Evolutionary conservation across 208 protist species (phyloP).

Genomic region (Crithidia acanthocephali): DNA sequence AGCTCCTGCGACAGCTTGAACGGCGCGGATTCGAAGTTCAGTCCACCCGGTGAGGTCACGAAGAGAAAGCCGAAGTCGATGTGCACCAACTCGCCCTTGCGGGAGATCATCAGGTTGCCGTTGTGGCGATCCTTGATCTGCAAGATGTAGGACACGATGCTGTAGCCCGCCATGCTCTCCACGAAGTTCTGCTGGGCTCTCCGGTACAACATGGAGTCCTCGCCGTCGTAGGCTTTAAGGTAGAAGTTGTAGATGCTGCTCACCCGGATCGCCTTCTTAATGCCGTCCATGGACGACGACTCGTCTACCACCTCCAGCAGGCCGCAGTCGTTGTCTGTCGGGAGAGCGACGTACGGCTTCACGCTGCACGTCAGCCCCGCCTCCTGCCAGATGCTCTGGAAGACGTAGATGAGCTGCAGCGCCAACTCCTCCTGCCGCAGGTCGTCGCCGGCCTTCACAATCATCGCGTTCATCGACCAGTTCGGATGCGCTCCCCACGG

Average conservation of each 20-base stretch:
- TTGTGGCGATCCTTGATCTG: conserved; percentile 97
- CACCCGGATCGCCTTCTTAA: conserved; percentile 86
- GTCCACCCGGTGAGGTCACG: conserved; percentile 94
- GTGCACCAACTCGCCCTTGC: conserved; percentile 94
- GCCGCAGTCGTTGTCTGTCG: conserved; percentile 79
- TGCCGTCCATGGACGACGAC: conserved; percentile 88
- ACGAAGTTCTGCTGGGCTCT: conserved; percentile 93
- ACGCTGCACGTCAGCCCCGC: conserved; percentile 81
- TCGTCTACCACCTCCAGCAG: conserved; percentile 91
- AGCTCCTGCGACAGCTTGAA: conserved; percentile 95
- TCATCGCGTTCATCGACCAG: conserved; percentile 85
- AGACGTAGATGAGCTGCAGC: conserved; percentile 89
- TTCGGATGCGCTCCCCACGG: conserved; percentile 83
- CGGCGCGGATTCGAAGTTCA: conserved; percentile 95
- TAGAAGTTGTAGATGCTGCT: conserved; percentile 84
- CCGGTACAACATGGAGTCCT: conserved; percentile 55
- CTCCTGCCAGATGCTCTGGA: conserved; percentile 87
- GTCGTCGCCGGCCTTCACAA: conserved; percentile 94
- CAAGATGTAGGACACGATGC: conserved; percentile 94
- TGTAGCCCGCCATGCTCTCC: conserved; percentile 95
- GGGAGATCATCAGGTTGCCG: conserved; percentile 95
- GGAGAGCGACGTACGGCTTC: conserved; percentile 81
- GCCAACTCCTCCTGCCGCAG: conserved; percentile 94
- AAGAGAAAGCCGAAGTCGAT: conserved; percentile 99
- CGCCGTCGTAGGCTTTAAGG: conserved; percentile 68